These are phyloP conservation scores for Fusarium burgessii DNA, from an alignment of 2,329 filamentous ascomycete species.

Conservation along the genomic window DNA sequence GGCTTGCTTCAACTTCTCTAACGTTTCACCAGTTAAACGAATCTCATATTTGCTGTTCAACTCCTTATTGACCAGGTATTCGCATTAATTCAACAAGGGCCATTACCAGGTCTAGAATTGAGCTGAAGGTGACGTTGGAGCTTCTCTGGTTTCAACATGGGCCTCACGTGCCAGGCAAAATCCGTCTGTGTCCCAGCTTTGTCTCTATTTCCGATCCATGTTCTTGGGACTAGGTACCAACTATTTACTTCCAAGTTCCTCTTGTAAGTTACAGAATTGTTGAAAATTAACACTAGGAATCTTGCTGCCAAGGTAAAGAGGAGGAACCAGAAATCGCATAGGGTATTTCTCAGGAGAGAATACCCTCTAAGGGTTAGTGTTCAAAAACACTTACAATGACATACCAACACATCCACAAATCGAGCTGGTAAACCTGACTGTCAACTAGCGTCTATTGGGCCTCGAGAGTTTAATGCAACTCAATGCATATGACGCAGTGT, in stretches of 20 bases:
- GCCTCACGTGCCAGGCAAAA: slow-evolving; percentile 24
- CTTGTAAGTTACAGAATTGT: not conserved
- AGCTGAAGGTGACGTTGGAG: slow-evolving; percentile 4
- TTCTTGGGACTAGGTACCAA: not conserved
- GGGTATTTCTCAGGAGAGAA: slow-evolving; percentile 7
- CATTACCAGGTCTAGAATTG: slow-evolving; percentile 8
- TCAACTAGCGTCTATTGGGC: slow-evolving; percentile 31
- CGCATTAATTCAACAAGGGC: slow-evolving; percentile 30
- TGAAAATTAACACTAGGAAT: not conserved
- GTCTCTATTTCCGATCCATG: slow-evolving; percentile 6
- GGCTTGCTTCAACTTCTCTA: slow-evolving; percentile 6
- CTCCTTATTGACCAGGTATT: slow-evolving; percentile 22
- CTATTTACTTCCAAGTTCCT: not conserved
- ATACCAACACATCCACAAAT: slow-evolving; percentile 23
- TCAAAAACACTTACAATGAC: not conserved
- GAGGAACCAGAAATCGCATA: not conserved
- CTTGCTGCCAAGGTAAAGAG: slow-evolving; percentile 1
- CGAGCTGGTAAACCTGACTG: slow-evolving; percentile 22
- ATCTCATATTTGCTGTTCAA: slow-evolving; percentile 9
- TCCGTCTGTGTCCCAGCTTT: slow-evolving; percentile 19
- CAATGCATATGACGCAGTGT: slow-evolving; percentile 31
- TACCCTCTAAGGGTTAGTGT: slow-evolving; percentile 1
- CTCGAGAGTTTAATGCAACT: slow-evolving; percentile 35
- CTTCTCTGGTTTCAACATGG: slow-evolving; percentile 27
- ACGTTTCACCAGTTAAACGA: slow-evolving; percentile 29